Conservation (phyloP, 225 moss, liverwort and hornwort genomes). For the Anthoceros angustus region DNA sequence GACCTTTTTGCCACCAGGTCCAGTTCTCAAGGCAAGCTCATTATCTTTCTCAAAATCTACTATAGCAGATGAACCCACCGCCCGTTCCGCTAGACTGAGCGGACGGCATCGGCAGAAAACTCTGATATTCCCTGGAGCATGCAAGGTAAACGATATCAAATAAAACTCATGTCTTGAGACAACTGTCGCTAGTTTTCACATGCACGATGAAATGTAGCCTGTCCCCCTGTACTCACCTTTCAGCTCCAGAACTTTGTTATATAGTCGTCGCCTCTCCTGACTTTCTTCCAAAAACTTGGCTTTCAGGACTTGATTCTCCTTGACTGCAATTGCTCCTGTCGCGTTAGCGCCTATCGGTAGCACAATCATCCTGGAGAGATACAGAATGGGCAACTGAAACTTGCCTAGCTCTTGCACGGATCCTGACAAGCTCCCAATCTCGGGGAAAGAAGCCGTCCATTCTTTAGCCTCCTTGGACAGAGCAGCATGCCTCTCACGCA, state of each 20-base stretch:
- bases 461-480: slow-evolving; percentile 52
- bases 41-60: slow-evolving; percentile 67
- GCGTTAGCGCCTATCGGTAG: background rate
- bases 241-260: slow-evolving; percentile 88
- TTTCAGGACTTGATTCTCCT: slow-evolving; percentile 54
- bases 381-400: background rate
- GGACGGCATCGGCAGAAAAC: slow-evolving; percentile 92
- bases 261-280: slow-evolving; percentile 57
- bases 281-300: slow-evolving; percentile 63
- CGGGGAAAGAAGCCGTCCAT: slow-evolving; percentile 62
- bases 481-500: slow-evolving; percentile 38
- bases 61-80: slow-evolving; percentile 35
- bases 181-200: background rate
- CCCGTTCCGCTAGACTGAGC: slow-evolving; percentile 35
- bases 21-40: slow-evolving; percentile 61
- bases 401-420: slow-evolving; percentile 55
- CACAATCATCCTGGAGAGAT: background rate
- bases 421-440: slow-evolving; percentile 31
- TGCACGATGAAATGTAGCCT: background rate
- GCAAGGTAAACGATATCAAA: background rate
- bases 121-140: slow-evolving; percentile 64
- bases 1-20: slow-evolving; percentile 55
- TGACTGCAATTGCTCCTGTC: slow-evolving; percentile 26
- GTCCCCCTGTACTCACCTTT: slow-evolving; percentile 32
- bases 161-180: background rate